Evolutionary conservation across 164 flowering plant species (phyloP).

Genomic region (Sedum album): DNA sequence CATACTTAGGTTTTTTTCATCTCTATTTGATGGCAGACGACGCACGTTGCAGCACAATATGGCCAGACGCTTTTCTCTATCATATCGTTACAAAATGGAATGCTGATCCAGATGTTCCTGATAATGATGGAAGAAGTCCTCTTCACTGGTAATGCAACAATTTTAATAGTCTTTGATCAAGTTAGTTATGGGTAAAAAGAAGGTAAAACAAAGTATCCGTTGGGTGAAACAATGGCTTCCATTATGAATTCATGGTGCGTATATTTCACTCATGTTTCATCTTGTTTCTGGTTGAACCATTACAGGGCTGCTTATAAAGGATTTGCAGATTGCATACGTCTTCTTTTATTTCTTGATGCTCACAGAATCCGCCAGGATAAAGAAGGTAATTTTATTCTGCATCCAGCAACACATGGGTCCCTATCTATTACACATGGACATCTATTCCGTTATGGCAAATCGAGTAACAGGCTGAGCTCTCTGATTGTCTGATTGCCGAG

Average conservation of each 20-base stretch:
- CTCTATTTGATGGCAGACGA: conserved; percentile 42
- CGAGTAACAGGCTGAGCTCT: neutral
- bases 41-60: conserved; percentile 97
- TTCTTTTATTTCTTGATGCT: conserved; percentile 87
- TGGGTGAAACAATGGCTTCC: neutral
- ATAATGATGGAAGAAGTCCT: conserved; percentile 95
- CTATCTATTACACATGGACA: neutral
- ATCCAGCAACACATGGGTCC: neutral
- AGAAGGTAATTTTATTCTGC: conserved; percentile 49
- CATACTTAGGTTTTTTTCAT: neutral
- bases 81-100: conserved; percentile 94
- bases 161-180: neutral
- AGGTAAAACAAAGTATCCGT: neutral
- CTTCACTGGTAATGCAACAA: conserved; percentile 68
- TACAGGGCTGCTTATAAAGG: conserved; percentile 98
- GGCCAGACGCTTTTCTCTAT: conserved; percentile 93
- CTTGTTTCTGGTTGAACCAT: neutral
- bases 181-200: neutral
- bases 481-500: neutral
- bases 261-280: neutral
- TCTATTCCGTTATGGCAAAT: neutral
- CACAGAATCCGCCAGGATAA: conserved; percentile 86
- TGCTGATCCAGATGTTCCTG: conserved; percentile 96
- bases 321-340: conserved; percentile 91
- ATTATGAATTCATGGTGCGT: neutral